Evolutionary conservation across 352 stramenopile genomes (phyloP).

Genomic region (Pythium angustatum): DNA sequence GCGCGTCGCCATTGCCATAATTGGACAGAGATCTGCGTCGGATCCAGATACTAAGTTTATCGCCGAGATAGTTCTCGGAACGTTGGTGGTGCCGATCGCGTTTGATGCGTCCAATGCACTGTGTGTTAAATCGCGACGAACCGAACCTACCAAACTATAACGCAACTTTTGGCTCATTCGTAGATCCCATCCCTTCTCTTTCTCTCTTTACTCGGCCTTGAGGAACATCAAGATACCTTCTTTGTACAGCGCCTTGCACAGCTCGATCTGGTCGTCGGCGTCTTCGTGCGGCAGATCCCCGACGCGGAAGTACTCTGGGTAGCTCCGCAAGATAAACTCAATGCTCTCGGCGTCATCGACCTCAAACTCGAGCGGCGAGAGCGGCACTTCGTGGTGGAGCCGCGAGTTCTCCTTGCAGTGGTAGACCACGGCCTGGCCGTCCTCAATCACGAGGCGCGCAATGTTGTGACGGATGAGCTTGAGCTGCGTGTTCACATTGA

Average conservation of each 20-base stretch:
- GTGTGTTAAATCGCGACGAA: too few relatives aligned
- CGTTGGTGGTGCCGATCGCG: too few relatives aligned
- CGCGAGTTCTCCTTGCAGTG: constrained; percentile 82
- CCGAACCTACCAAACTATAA: too few relatives aligned
- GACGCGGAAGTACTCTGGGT: constrained; percentile 76
- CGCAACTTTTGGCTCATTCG: too few relatives aligned
- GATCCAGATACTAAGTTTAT: too few relatives aligned
- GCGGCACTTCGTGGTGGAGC: constrained; percentile 66
- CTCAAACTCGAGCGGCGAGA: constrained; percentile 78
- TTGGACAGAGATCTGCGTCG: too few relatives aligned
- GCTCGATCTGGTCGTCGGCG: constrained; percentile 65
- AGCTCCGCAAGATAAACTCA: constrained; percentile 74
- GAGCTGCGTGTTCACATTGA: constrained; percentile 77
- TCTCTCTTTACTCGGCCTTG: constrained; percentile 36
- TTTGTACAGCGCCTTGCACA: constrained; percentile 71
- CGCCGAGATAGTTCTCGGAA: too few relatives aligned
- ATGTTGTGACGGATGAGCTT: constrained; percentile 71
- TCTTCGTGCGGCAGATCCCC: constrained; percentile 78
- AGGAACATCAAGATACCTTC: constrained; percentile 79
- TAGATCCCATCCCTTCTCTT: too few relatives aligned
- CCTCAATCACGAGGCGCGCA: constrained; percentile 72
- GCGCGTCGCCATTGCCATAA: too few relatives aligned
- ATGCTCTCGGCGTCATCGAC: constrained; percentile 80
- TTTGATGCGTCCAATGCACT: too few relatives aligned
- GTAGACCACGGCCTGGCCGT: constrained; percentile 75